These are phyloP conservation scores for Colletotrichum nymphaeae DNA, from an alignment of 2,329 filamentous ascomycete genomes.

Conservation along the genomic window DNA sequence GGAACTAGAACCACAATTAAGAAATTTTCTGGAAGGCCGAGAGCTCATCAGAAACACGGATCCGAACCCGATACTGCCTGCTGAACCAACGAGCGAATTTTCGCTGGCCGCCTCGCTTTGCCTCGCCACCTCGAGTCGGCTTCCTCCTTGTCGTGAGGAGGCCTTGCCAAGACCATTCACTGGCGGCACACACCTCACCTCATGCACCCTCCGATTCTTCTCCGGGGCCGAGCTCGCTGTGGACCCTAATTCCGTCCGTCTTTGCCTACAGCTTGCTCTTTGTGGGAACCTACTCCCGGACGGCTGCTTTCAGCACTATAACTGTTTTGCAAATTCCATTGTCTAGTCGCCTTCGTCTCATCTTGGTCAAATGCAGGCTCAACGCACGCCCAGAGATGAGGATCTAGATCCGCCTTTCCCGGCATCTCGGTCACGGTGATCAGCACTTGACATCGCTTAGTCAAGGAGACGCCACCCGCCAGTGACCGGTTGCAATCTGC, in stretches of 20 bases:
- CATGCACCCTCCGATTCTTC: slow-evolving; percentile 24
- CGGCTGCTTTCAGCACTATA: neutral
- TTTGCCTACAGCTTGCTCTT: neutral
- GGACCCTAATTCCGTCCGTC: slow-evolving; percentile 10
- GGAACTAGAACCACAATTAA: neutral
- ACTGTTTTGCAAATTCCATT: neutral
- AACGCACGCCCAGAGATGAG: neutral
- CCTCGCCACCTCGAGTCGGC: slow-evolving; percentile 6
- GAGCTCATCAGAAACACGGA: slow-evolving; percentile 3
- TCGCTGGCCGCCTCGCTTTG: slow-evolving; percentile 5
- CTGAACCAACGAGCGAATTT: neutral
- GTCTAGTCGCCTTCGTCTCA: neutral
- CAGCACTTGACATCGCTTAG: neutral
- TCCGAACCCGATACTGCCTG: slow-evolving; percentile 9
- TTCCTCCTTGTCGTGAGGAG: slow-evolving; percentile 7
- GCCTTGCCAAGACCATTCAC: slow-evolving; percentile 15
- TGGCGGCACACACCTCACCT: neutral
- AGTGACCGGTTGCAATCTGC: neutral
- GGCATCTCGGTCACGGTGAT: neutral
- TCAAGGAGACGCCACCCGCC: neutral
- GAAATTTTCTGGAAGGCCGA: slow-evolving; percentile 10
- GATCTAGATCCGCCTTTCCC: slow-evolving; percentile 5
- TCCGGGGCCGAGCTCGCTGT: slow-evolving; percentile 25
- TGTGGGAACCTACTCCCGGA: neutral
- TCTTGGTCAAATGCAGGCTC: slow-evolving; percentile 4